Evolutionary conservation across 805 yeast genomes (phyloP), one percentile per base, ranked within the genome.

Genomic region (Saturnispora serradocipensis): DNA sequence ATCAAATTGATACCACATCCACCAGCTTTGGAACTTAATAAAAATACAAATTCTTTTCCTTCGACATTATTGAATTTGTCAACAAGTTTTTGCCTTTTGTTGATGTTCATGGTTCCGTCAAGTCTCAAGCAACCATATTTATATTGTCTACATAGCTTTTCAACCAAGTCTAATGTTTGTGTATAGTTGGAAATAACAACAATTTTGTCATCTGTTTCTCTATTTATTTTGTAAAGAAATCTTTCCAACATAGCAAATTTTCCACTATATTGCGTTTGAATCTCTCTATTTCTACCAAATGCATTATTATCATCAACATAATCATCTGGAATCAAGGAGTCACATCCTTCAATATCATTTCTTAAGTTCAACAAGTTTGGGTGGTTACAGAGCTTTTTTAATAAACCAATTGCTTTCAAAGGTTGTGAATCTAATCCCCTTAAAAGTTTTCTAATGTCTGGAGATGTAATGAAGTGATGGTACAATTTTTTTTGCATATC

Each of bases 1-100:
- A 93, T 91, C 60, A 93, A 76, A 65, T 93, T 93, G 61, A 93
- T 88, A 69, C 99, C 99, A 73, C 99, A 93, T 1, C 99, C 99
- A 60, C 99, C 99, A 1, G 99, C 99, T 67, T 93, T 93, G 7
- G 96, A 87, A 64, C 96, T 87, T 49, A 93, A 72, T 54, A 93
- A 72, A 60, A 93, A 93, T 2, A 93, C 81, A 65, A 91, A 93
- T 58, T 90, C 97, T 1, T 81, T 74, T 2, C 89, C 86, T 44
- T 86, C 85, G 1, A 97, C 97, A 60, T 93, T 86, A 62, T 93
- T 93, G 68, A 93, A 66, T 58, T 77, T 72, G 66, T 91, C 98
- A 18, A 93, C 99, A 32, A 91, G 72, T 59, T 86, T 88, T 62
- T 93, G 98, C 56, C 99, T 78, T 64, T 93, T 93, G 68, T 86